Conservation (phyloP, 495 filamentous ascomycete genomes). For the Aspergillus coremiiformis region DNA sequence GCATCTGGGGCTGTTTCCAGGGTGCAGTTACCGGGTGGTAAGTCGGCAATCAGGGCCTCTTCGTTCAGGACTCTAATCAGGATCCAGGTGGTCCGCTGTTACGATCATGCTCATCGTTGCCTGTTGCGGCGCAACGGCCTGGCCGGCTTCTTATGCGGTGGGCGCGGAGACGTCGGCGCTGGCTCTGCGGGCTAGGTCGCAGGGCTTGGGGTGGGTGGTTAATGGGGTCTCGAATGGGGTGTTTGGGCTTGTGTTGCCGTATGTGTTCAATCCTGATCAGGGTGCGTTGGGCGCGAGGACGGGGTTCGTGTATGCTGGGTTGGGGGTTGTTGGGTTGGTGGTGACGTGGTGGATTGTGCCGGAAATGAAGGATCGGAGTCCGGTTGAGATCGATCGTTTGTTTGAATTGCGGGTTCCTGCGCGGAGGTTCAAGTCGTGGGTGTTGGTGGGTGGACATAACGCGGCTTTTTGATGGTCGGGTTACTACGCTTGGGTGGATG, state of each 20-base stretch:
- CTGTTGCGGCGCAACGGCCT: conserved; percentile 23
- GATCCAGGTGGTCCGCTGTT: conserved; percentile 24
- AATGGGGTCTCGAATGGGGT: conserved; percentile 20
- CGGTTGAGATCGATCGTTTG: conserved; percentile 32
- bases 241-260: conserved; percentile 25
- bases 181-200: conserved; percentile 26
- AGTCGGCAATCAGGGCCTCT: not conserved
- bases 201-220: conserved; percentile 30
- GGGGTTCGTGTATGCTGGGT: conserved; percentile 26
- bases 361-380: conserved; percentile 29
- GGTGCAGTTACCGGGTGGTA: conserved; percentile 25
- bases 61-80: not conserved
- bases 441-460: too few relatives aligned
- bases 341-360: conserved; percentile 22
- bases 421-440: conserved; percentile 12
- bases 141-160: conserved; percentile 32
- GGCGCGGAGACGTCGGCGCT: conserved; percentile 28
- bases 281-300: conserved; percentile 26
- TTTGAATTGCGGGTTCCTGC: conserved; percentile 20
- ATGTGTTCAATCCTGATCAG: conserved; percentile 29
- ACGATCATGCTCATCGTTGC: conserved; percentile 22
- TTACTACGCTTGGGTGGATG: not conserved
- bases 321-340: conserved; percentile 16
- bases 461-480: not conserved
- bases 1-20: conserved; percentile 27